Evolutionary conservation across 2,329 filamentous ascomycete genomes (phyloP), one percentile per base, ranked within the genome.

Genomic region (Neonectria faginata): DNA sequence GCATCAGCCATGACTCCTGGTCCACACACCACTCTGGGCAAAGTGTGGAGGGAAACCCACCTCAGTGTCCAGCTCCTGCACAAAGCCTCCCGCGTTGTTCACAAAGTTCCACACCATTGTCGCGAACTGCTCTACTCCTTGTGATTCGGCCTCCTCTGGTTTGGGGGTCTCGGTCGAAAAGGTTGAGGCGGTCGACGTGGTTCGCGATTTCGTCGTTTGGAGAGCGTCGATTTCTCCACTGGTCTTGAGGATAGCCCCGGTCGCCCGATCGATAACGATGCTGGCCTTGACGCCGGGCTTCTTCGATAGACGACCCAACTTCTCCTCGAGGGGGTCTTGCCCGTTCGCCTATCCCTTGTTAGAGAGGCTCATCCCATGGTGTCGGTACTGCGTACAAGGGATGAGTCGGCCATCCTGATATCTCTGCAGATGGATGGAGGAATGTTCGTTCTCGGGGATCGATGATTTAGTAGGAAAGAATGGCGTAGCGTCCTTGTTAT

Each of bases 271-370:
- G 45, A 96, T 83, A 59, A 93, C 88, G 53, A 96, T 85, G 60
- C 91, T 92, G 71, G 91, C 92, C 77, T 92, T 91, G 56, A 96
- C 92, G 65, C 91, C 92, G 31, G 91, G 86, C 74, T 95, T 95
- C 75, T 91, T 91, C 44, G 91, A 89, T 48, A 96, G 84, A 18
- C 91, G 89, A 51, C 86, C 87, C 65, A 94, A 86, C 66, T 87
- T 81, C 82, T 89, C 86, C 57, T 88, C 86, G 64, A 92, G 85
- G 45, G 86, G 87, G 71, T 92, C 89, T 64, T 87, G 83, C 67
- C 82, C 82, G 71, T 80, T 82, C 57, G 77, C 70, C 78, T 83
- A 70, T 68, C 71, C 10, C 9, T 33, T n/a, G 51, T 61, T 47
- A 64, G 53, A 60, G 55, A 39, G 29, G 41, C 39, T 18, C 31